Evolutionary conservation across 192 early-diverging fungal species (phyloP).

Genomic region (Umbelopsis vinacea): DNA sequence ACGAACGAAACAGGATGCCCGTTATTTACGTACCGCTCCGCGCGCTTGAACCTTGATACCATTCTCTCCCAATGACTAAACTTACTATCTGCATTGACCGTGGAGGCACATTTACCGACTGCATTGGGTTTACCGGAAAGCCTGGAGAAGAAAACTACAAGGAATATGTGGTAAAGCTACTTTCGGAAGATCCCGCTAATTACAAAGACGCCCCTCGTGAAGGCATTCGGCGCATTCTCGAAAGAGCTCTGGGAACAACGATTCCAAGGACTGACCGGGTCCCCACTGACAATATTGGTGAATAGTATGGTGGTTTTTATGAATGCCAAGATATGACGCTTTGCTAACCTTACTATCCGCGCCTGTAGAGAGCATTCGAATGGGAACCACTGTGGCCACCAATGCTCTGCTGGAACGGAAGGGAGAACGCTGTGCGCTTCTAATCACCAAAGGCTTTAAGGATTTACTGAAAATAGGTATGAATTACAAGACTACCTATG

Average conservation of each 20-base stretch:
- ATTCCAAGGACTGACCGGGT: conserved; percentile 72
- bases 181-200: conserved; percentile 89
- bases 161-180: conserved; percentile 86
- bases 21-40: conserved; percentile 31
- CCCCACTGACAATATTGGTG: conserved; percentile 72
- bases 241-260: conserved; percentile 71
- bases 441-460: conserved; percentile 93
- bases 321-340: neutral
- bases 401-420: conserved; percentile 88
- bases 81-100: conserved; percentile 82
- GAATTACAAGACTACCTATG: neutral
- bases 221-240: conserved; percentile 88
- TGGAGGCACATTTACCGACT: conserved; percentile 98
- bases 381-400: conserved; percentile 98
- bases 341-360: neutral
- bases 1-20: too few relatives aligned
- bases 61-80: conserved; percentile 23
- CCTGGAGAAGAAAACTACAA: conserved; percentile 49
- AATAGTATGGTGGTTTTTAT: neutral
- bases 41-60: neutral
- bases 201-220: conserved; percentile 94
- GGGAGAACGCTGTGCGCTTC: conserved; percentile 85
- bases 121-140: conserved; percentile 76
- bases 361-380: conserved; percentile 64
- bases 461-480: conserved; percentile 71